These are phyloP conservation scores for Ephemerocybe angulata DNA, from an alignment of 768 basidiomycete genomes.

Conservation along the genomic window DNA sequence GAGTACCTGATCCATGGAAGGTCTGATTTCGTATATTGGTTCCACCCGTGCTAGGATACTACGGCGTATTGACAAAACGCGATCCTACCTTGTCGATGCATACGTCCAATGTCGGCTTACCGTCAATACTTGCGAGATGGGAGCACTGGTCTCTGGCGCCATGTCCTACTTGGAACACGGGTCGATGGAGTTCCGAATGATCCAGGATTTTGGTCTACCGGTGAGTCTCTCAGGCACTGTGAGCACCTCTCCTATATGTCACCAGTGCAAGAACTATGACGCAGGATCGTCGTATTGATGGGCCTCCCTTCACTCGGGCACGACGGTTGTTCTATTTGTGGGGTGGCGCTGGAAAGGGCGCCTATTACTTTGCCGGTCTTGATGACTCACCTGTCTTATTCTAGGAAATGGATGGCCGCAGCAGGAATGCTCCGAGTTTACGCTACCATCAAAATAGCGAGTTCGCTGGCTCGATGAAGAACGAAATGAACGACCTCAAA, in stretches of 20 bases:
- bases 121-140: constrained; percentile 57
- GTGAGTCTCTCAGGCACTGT: no score
- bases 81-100: constrained; percentile 55
- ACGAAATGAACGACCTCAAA: constrained; percentile 54
- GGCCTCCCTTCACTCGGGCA: no score
- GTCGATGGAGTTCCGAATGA: constrained; percentile 48
- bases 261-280: no score
- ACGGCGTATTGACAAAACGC: constrained; percentile 62
- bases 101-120: constrained; percentile 69
- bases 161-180: constrained; percentile 66
- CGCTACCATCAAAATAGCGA: constrained; percentile 73
- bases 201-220: constrained; percentile 76
- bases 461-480: constrained; percentile 44
- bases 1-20: constrained; percentile 29
- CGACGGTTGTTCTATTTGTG: no score
- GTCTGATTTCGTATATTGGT: constrained; percentile 82
- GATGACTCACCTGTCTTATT: no score
- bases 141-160: constrained; percentile 62
- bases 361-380: no score
- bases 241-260: no score
- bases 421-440: no score
- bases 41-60: constrained; percentile 84
- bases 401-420: constrained; percentile 84
- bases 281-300: no score
- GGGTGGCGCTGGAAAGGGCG: no score